Evolutionary conservation across 2,329 filamentous ascomycete genomes (phyloP).

Genomic region (Colletotrichum magnum): DNA sequence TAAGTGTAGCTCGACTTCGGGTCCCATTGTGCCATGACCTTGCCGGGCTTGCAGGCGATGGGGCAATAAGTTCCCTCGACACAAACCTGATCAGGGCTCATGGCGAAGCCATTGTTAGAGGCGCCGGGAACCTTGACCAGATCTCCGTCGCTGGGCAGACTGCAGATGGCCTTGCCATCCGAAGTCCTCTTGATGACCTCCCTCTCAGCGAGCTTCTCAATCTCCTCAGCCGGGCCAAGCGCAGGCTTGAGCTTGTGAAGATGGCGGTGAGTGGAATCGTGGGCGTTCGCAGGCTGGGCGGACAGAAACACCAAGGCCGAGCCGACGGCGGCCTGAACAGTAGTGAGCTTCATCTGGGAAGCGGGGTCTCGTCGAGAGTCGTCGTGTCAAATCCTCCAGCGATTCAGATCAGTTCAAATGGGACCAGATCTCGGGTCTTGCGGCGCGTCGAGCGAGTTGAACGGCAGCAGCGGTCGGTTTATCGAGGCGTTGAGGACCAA

Average conservation of each 20-base stretch:
- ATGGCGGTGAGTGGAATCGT: slow-evolving; percentile 58
- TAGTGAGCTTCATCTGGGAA: slow-evolving; percentile 67
- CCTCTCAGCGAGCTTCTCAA: slow-evolving; percentile 31
- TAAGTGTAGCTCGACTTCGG: slow-evolving; percentile 77
- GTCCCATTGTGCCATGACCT: slow-evolving; percentile 86
- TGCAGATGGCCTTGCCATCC: slow-evolving; percentile 60
- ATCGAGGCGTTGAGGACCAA: slow-evolving; percentile 17
- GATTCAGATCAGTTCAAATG: slow-evolving; percentile 1
- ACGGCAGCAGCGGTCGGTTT: slow-evolving; percentile 16
- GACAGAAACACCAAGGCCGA: slow-evolving; percentile 64
- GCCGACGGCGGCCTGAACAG: slow-evolving; percentile 64
- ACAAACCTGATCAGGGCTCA: slow-evolving; percentile 82
- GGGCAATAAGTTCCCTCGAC: slow-evolving; percentile 79
- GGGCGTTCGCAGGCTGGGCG: slow-evolving; percentile 54
- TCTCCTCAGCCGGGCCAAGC: slow-evolving; percentile 6
- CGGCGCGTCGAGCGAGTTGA: slow-evolving; percentile 32
- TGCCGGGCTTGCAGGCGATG: slow-evolving; percentile 81
- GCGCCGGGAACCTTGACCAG: slow-evolving; percentile 74
- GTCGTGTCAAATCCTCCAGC: slow-evolving; percentile 23
- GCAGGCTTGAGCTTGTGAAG: slow-evolving; percentile 40
- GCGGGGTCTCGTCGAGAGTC: slow-evolving; percentile 38
- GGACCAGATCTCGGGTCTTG: slow-evolving; percentile 5
- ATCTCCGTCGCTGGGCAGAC: slow-evolving; percentile 76
- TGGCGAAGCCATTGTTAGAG: slow-evolving; percentile 82
- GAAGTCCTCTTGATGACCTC: slow-evolving; percentile 48